Conservation (phyloP, 75 land plant genomes). For the Picea sitchensis region DNA sequence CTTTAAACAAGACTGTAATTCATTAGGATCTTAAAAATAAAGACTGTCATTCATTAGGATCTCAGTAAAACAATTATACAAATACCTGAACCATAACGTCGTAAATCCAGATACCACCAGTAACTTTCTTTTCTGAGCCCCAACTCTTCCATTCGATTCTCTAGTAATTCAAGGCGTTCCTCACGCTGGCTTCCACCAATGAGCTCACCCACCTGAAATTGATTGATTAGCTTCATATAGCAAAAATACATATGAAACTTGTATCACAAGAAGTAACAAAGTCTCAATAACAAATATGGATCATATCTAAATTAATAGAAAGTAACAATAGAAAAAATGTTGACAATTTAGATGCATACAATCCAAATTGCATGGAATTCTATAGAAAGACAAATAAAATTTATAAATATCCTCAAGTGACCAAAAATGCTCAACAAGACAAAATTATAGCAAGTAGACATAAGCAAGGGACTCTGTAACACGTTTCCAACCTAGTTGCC, state of each 20-base stretch:
- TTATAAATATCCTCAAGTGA: neutral
- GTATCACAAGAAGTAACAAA: neutral
- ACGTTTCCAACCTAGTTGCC: too few species aligned
- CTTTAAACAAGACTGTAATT: neutral
- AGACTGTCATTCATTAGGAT: neutral
- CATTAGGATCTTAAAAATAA: neutral
- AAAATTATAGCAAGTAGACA: too few species aligned
- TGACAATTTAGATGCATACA: neutral
- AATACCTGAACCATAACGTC: conserved; percentile 97
- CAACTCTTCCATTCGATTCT: conserved; percentile 77
- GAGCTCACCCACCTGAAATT: conserved; percentile 86
- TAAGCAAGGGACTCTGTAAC: too few species aligned
- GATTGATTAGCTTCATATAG: neutral
- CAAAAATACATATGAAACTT: neutral
- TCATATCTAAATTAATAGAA: neutral
- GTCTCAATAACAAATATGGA: neutral
- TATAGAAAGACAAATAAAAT: neutral
- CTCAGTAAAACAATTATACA: conserved; percentile 1
- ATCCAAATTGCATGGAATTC: neutral
- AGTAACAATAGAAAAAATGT: neutral
- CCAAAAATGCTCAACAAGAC: neutral
- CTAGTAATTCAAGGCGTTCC: conserved; percentile 81
- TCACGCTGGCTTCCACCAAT: conserved; percentile 99
- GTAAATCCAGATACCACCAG: conserved; percentile 99
- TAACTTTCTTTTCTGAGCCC: conserved; percentile 77